Conservation (phyloP, 2,329 filamentous ascomycete genomes). For the Myriosclerotinia curreyana region DNA sequence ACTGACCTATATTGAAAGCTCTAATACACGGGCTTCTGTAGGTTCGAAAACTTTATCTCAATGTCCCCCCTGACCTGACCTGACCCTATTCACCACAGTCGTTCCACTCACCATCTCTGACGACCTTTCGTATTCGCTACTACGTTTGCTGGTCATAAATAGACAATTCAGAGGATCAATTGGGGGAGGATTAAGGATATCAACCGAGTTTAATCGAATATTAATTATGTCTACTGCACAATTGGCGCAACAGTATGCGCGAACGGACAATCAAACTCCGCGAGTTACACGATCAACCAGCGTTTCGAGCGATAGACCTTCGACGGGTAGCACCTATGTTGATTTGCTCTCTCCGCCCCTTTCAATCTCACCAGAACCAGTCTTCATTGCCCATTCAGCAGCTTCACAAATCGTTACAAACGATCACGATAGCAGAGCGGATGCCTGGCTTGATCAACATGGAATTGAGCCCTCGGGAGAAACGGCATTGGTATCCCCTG, state of each 20-base stretch:
- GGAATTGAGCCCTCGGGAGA: conserved; percentile 63
- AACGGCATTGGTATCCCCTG: conserved; percentile 67
- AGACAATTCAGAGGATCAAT: neutral
- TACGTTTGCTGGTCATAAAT: conserved; percentile 16
- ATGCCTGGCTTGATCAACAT: conserved; percentile 66
- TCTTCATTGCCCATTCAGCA: conserved; percentile 83
- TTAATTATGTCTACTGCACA: conserved; percentile 13
- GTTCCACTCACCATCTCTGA: neutral
- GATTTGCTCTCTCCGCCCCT: conserved; percentile 64
- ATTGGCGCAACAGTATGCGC: conserved; percentile 1
- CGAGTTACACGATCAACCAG: conserved; percentile 47
- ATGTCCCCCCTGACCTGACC: conserved; percentile 1
- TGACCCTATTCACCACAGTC: conserved; percentile 9
- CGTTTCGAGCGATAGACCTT: conserved; percentile 69
- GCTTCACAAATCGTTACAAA: conserved; percentile 90
- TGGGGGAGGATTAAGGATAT: neutral
- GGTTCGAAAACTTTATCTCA: neutral
- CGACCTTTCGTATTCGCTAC: neutral
- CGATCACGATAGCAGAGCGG: conserved; percentile 73
- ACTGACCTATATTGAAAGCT: conserved; percentile 4
- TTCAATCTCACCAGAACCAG: conserved; percentile 70
- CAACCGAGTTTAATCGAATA: neutral
- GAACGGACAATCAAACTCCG: conserved; percentile 19
- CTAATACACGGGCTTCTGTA: conserved; percentile 1
- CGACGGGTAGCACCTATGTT: conserved; percentile 51